Evolutionary conservation across 2,329 filamentous ascomycete species (phyloP), one percentile per base, ranked within the genome.

Genomic region (Phoma sp.): DNA sequence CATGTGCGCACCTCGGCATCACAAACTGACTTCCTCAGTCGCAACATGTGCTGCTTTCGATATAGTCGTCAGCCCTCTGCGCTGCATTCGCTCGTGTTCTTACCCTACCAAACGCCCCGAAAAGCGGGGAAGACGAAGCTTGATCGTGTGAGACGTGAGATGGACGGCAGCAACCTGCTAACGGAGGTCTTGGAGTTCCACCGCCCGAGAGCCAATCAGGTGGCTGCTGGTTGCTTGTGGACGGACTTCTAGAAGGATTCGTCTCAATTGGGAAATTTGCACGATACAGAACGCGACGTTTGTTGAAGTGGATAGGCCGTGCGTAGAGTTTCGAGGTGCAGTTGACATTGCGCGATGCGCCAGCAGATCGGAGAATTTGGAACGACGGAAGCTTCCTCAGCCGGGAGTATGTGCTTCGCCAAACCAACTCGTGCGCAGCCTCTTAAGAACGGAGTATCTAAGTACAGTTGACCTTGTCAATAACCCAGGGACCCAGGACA

Each of bases 241-340:
- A n/a, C 39, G 51, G 51, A 20, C 14, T 20, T 42, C 32, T 30
- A 45, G 15, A 12, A 20, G 12, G 10, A 7, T 21, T 14, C 11
- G 12, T 18, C 51, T 49, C 45, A 28, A 36, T 54, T 54, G 10
- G 51, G 51, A n/a, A 54, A 54, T 49, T 54, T 49, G 45, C 23
- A 54, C 51, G 51, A 54, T n/a, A n/a, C n/a, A n/a, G n/a, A n/a
- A n/a, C n/a, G n/a, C n/a, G n/a, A n/a, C n/a, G n/a, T n/a, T n/a
- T n/a, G n/a, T n/a, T n/a, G n/a, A n/a, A n/a, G n/a, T n/a, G n/a
- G n/a, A n/a, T n/a, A 15, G 42, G 23, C 46, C 36, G 28, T 40
- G 42, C 25, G 32, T 15, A 20, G 11, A 26, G 12, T 18, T 4
- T 5, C 15, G 7, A 21, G 20, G 46, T 25, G 15, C 33, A 39